phyloP scores from a whole-genome alignment of 345 rosid genomes.

The Eutrema yunnanense region DNA sequence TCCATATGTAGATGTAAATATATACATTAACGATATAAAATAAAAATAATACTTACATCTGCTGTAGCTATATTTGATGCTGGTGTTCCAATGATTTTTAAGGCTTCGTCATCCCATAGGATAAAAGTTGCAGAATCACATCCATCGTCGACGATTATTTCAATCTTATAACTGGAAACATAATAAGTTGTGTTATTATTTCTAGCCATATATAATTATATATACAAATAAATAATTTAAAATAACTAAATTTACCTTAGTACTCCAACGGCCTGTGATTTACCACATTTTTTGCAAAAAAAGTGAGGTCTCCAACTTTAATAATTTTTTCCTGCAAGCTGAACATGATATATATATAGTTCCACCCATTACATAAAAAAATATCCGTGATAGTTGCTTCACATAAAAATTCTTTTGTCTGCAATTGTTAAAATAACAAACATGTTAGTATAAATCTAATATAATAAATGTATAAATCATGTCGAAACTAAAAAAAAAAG shows the following conservation, averaged over 20 bases:
- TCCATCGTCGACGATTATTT: neutral
- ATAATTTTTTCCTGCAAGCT: neutral
- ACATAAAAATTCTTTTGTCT: neutral
- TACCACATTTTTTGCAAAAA: neutral
- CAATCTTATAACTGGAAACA: neutral
- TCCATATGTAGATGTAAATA: no score
- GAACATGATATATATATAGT: neutral
- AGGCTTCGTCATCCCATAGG: neutral
- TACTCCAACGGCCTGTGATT: neutral
- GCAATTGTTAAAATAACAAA: neutral
- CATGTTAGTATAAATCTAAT: neutral
- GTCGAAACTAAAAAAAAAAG: neutral
- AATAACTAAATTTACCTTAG: neutral
- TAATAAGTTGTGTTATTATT: neutral
- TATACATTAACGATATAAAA: no score
- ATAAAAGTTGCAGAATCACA: neutral
- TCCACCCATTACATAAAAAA: neutral
- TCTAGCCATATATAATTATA: neutral
- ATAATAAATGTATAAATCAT: neutral
- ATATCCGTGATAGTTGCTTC: neutral
- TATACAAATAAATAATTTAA: neutral
- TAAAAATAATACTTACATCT: no score
- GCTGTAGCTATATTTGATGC: neutral
- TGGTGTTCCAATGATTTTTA: neutral
- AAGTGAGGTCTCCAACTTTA: neutral